A percentile compares a stretch with the other conserved stretches of the same genome.
These are phyloP conservation scores for Fusarium proliferatum DNA, from an alignment of 2,329 filamentous ascomycete genomes.

Conservation along the genomic window DNA sequence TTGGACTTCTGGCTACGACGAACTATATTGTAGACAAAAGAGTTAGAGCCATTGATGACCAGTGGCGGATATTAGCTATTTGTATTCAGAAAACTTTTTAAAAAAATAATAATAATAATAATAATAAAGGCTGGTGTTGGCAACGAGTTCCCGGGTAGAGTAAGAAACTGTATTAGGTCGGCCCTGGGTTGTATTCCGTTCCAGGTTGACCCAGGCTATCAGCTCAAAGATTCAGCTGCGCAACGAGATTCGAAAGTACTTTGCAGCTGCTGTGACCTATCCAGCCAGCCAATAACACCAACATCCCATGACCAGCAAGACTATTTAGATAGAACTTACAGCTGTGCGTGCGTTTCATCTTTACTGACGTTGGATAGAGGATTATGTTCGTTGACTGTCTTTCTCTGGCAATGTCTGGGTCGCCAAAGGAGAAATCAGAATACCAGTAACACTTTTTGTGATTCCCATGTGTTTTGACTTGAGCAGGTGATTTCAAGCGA, in stretches of 20 bases:
- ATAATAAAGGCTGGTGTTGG: neutral
- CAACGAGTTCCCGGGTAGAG: neutral
- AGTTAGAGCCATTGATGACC: slow-evolving; percentile 6
- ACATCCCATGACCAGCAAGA: neutral
- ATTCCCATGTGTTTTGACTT: neutral
- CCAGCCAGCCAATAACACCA: neutral
- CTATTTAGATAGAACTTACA: neutral
- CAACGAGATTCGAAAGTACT: neutral
- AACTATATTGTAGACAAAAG: slow-evolving; percentile 26
- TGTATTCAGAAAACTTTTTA: neutral
- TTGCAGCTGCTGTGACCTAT: neutral
- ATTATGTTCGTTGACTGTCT: neutral
- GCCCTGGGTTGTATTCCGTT: neutral
- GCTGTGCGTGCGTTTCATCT: neutral
- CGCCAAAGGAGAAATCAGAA: neutral
- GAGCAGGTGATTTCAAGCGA: neutral
- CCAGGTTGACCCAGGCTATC: neutral
- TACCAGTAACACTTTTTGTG: neutral
- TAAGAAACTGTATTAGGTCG: neutral
- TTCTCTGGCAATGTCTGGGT: neutral
- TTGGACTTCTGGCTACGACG: slow-evolving; percentile 7
- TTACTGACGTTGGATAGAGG: neutral
- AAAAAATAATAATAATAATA: too few relatives aligned
- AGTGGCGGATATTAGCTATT: slow-evolving; percentile 4
- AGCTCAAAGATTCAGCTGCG: neutral